Evolutionary conservation across 129 eudicot genomes (phyloP), one percentile per base, ranked within the genome.

Genomic region (Escallonia rubra): DNA sequence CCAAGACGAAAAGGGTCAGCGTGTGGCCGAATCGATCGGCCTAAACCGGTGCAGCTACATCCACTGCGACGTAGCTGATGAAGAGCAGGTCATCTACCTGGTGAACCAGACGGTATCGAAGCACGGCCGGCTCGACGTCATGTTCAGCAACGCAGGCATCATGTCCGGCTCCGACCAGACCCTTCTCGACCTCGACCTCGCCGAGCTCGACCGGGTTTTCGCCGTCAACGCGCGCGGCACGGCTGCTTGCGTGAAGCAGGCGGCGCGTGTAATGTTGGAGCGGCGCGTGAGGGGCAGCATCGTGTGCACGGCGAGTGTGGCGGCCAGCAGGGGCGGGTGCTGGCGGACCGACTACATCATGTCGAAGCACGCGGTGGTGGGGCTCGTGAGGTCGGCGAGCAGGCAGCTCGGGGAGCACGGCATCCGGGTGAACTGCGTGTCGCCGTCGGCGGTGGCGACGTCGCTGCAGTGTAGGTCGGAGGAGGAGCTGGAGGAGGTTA

Each of bases 71-170:
- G 78, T 78, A 5, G 14, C 79, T 0, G 59, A 73, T 10, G 79
- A 78, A 15, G 56, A 66, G 41, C 83, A 73, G 48, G 82, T 78
- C 57, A 72, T 67, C 34, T 12, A 74, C 10, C 13, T 73, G 68
- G 78, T 78, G 7, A 67, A 72, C 10, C 63, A 41, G 12, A 73
- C 83, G 2, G 51, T 78, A 3, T 4, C 13, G 8, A 56, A 2
- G 6, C 50, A 72, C 49, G 79, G 72, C 46, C 70, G 57, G n/a
- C 78, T 78, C 0, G 78, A 78, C 47, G 73, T 78, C 44, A 78
- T 78, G 83, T 78, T 78, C 65, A 72, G 82, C 62, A 78, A 78
- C 47, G 82, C 82, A 12, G 78, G 78, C 4, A 68, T 72, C n/a
- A 2, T 49, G 1, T 67, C 58, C 52, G 9, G 57, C 15, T 6